phyloP scores from a whole-genome alignment of 192 early-diverging fungal species.

The Pecoramyces ruminantium region DNA sequence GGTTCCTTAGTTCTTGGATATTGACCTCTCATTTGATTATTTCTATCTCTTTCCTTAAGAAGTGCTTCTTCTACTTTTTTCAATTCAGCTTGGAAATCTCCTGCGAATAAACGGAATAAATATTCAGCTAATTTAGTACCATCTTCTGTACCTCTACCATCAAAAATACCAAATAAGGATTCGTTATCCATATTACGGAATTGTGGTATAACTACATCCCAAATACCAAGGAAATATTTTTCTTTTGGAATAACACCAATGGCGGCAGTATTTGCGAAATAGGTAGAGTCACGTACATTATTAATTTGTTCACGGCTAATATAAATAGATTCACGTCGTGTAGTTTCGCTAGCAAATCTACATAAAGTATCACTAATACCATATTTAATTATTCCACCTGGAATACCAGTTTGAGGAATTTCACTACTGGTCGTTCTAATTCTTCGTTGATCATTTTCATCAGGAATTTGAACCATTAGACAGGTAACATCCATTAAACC shows the following conservation, averaged over 20 bases:
- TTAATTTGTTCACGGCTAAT: background rate
- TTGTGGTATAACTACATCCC: constrained; percentile 72
- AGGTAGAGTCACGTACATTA: background rate
- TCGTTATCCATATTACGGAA: constrained; percentile 76
- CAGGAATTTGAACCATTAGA: constrained; percentile 55
- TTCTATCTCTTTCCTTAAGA: background rate
- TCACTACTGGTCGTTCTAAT: constrained; percentile 67
- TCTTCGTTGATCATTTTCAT: constrained; percentile 62
- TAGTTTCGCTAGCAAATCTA: constrained; percentile 4
- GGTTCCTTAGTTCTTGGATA: background rate
- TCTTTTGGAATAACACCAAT: constrained; percentile 6
- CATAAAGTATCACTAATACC: constrained; percentile 71
- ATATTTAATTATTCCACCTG: constrained; percentile 39
- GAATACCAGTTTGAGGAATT: constrained; percentile 36
- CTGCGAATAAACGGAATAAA: constrained; percentile 50
- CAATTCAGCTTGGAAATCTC: constrained; percentile 53
- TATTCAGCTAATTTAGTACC: constrained; percentile 33
- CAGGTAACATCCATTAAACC: constrained; percentile 86
- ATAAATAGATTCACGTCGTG: background rate
- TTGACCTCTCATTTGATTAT: background rate
- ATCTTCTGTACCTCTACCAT: constrained; percentile 43
- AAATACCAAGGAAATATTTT: constrained; percentile 50
- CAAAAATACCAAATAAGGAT: constrained; percentile 74
- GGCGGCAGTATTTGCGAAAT: background rate
- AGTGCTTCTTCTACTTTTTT: constrained; percentile 30